phyloP scores from a whole-genome alignment of 1,284 basidiomycete species.

The Mycocalia duriaeana region DNA sequence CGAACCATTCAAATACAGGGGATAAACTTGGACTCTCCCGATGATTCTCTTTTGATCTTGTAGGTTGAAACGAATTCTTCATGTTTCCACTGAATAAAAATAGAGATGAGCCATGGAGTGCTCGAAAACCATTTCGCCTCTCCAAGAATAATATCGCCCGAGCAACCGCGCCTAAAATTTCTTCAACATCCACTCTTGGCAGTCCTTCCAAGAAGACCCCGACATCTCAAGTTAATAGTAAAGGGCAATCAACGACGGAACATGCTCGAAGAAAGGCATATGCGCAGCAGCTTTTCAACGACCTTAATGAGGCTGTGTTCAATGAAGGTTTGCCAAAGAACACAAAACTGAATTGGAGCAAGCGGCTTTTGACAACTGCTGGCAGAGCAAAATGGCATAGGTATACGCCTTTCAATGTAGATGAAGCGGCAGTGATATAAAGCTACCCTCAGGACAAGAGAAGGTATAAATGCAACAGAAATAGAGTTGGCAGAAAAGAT shows the following conservation, averaged over 20 bases:
- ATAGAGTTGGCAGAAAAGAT: conserved; percentile 80
- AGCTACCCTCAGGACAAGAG: conserved; percentile 34
- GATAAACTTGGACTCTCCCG: too few relatives aligned
- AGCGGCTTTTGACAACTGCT: conserved; percentile 68
- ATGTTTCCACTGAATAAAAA: too few relatives aligned
- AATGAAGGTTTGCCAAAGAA: conserved; percentile 62
- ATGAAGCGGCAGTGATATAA: too few relatives aligned
- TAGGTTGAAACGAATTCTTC: too few relatives aligned
- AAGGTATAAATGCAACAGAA: conserved; percentile 46
- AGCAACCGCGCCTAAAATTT: not conserved
- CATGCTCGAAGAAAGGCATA: conserved; percentile 46
- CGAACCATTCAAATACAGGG: too few relatives aligned
- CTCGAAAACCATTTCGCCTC: conserved; percentile 39
- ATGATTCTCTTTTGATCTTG: too few relatives aligned
- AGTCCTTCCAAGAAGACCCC: conserved; percentile 3
- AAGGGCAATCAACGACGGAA: conserved; percentile 38
- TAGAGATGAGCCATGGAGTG: conserved; percentile 34
- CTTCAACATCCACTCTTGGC: not conserved
- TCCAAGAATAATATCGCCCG: not conserved
- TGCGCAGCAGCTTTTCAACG: conserved; percentile 67
- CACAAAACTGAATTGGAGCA: conserved; percentile 70
- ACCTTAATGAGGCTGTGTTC: conserved; percentile 80
- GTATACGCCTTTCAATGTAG: too few relatives aligned
- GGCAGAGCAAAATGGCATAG: conserved; percentile 70
- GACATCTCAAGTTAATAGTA: conserved; percentile 37